Base-by-base conservation (phyloP, 2,329 filamentous ascomycete species). In the Ciborinia camelliae region DNA sequence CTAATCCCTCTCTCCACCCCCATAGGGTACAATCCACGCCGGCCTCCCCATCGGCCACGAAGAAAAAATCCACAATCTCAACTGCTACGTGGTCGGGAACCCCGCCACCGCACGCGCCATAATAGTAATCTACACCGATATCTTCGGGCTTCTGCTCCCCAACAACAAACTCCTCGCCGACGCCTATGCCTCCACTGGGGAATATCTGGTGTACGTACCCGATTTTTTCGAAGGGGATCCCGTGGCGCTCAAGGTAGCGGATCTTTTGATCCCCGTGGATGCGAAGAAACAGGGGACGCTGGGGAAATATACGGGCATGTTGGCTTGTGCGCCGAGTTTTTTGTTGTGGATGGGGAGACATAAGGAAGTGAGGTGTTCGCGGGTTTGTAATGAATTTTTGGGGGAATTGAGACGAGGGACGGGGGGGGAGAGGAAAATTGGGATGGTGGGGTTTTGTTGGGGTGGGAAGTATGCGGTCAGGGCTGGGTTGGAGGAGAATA, bases 21-120 rank as follows among this genome's bases (percentile, higher is more conserved):
- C n/a, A n/a, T 65, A 75, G 62, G 78, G 78, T 64, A 78, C 77
- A 67, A 75, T 75, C 64, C 78, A 79, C 73, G 65, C 75, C 63
- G 78, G 76, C 57, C 69, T 71, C 39, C 72, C 77, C 26, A 68
- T 69, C 20, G 78, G 78, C 67, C 76, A 72, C 53, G 77, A 77
- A 67, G 72, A 75, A 63, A 73, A 69, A 6, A 69, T 80, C 37
- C 76, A 75, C 62, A 73, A 75, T 39, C 72, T 75, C 10, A 73
- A 77, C 45, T 75, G 76, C 65, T 80, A 80, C 65, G 73, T 80
- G 7, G 68, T 75, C 47, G 73, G 74, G 51, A 75, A 75, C 68
- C 71, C 71, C 55, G 70, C 66, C 55, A 73, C 69, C 43, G 69
- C 73, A 4, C 68, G 69, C 15, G 73, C 65, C 51, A 74, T 72